phyloP scores from a whole-genome alignment of 371 early-diverging fungal genomes.

The Fennellomyces sp. region DNA sequence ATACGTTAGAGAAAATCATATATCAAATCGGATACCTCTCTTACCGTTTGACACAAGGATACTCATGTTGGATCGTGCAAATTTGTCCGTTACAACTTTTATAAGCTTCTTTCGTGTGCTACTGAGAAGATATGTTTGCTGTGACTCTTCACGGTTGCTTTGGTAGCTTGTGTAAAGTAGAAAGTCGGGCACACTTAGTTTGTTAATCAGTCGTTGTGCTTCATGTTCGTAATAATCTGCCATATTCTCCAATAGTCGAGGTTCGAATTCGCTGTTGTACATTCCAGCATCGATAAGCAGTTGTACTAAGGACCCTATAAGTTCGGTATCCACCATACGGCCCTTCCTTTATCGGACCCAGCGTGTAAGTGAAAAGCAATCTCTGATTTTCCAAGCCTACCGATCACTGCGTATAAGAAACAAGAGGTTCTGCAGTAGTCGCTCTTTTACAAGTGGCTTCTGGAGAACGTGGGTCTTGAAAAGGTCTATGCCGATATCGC shows the following conservation, averaged over 20 bases:
- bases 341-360: not conserved
- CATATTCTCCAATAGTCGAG: conserved; percentile 36
- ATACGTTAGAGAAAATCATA: no score
- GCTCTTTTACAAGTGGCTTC: not conserved
- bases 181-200: not conserved
- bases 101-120: not conserved
- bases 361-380: no score
- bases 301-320: not conserved
- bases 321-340: not conserved
- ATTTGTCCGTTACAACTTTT: not conserved
- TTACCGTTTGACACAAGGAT: not conserved
- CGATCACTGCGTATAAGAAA: not conserved
- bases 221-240: conserved; percentile 49
- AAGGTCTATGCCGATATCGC: not conserved
- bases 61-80: not conserved
- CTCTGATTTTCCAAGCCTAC: no score
- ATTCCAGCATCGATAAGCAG: not conserved
- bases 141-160: not conserved
- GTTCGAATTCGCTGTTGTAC: not conserved
- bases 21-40: not conserved
- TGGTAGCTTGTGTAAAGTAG: not conserved
- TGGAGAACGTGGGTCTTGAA: not conserved
- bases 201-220: conserved; percentile 15
- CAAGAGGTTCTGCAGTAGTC: not conserved
- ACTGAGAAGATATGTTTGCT: not conserved